These are phyloP conservation scores for Taiozyma onychis DNA, from an alignment of 1,139 yeast genomes.

Conservation along the genomic window DNA sequence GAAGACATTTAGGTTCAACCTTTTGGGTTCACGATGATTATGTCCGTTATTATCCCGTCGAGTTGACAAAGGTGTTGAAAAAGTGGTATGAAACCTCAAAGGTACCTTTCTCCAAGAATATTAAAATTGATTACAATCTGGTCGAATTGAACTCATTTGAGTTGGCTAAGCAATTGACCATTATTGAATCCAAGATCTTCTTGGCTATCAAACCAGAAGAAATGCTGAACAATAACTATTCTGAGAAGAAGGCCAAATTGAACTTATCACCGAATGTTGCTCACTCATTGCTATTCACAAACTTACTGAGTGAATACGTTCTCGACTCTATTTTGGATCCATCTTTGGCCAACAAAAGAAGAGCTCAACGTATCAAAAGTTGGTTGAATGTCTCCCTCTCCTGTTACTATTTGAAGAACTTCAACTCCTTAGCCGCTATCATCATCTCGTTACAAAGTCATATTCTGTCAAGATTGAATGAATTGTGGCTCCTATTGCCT, in stretches of 20 bases:
- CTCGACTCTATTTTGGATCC: constrained; percentile 70
- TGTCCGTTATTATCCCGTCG: constrained; percentile 21
- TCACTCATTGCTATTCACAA: constrained; percentile 66
- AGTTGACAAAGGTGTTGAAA: constrained; percentile 26
- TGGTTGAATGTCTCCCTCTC: constrained; percentile 86
- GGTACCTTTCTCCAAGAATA: constrained; percentile 6
- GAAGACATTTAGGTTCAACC: constrained; percentile 18
- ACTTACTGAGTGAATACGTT: constrained; percentile 76
- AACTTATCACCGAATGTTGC: constrained; percentile 71
- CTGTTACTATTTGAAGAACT: constrained; percentile 74
- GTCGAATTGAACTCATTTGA: constrained; percentile 75
- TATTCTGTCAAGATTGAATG: constrained; percentile 60
- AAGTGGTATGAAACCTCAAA: constrained; percentile 34
- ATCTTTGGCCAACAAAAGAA: constrained; percentile 29
- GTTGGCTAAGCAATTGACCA: constrained; percentile 77
- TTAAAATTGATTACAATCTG: constrained; percentile 36
- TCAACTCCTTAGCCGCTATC: constrained; percentile 85
- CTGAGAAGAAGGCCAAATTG: constrained; percentile 56
- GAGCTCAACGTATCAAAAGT: constrained; percentile 50
- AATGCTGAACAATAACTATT: constrained; percentile 65
- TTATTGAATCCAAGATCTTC: constrained; percentile 71
- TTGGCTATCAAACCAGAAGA: constrained; percentile 66
- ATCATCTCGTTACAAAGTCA: constrained; percentile 82
- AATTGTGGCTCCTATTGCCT: constrained; percentile 61
- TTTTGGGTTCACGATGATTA: constrained; percentile 18